Evolutionary conservation across 2,329 filamentous ascomycete species (phyloP), one percentile per base, ranked within the genome.

Genomic region (Coniochaeta sp.): DNA sequence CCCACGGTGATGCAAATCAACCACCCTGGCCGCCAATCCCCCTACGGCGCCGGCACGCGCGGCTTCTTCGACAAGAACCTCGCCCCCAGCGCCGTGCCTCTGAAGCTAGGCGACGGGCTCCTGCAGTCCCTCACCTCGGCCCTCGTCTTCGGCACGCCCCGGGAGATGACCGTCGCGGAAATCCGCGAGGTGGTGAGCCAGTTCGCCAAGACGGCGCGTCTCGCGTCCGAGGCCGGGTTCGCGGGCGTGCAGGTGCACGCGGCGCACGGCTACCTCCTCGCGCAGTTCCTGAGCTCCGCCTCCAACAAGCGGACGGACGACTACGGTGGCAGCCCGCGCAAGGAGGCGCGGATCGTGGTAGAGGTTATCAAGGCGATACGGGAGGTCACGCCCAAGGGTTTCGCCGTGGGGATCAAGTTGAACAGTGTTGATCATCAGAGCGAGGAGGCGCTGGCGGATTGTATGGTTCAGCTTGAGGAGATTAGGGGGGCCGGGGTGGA

Each of bases 1-100:
- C 67, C 85, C 14, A 70, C 82, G n/a, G 67, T 86, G 12, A 77
- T 71, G 3, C 83, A 87, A 61, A 71, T 86, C 53, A 76, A 72
- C 53, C 83, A 87, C 61, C 81, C 83, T 0, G 83, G 84, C 13
- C 71, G 82, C 0, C 81, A 85, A 61, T 60, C 59, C 26, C 55
- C 56, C 0, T n/a, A 54, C n/a, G 59, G 60, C 1, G 54, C 58
- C 1, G 60, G 63, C 2, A 54, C 48, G 5, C 52, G 56, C 6
- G 76, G 79, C 24, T 66, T 84, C 4, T 76, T 79, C 5, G 72
- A 71, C 12, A 71, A 74, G 55, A 68, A 76, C 51, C 60, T 80
- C 18, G 71, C 69, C 54, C 64, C 74, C 53, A 58, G 64, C 27
- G 61, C 76, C 0, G 61, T 78, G 0, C 65, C 68, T 1, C 47